Evolutionary conservation across 1,284 basidiomycete species (phyloP), one percentile per base, ranked within the genome.

Genomic region (Pascua sp.): DNA sequence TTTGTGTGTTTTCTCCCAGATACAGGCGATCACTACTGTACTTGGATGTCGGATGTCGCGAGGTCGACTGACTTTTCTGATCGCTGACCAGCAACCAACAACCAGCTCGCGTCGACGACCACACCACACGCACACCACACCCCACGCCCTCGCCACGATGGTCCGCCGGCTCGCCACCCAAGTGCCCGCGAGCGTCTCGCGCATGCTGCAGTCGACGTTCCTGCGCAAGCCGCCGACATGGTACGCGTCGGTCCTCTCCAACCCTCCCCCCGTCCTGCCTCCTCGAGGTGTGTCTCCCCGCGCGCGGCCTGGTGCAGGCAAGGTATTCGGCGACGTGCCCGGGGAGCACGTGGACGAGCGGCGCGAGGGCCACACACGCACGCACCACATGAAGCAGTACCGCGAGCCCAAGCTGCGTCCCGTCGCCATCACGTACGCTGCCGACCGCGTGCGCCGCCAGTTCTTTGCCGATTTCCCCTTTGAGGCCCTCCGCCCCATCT

Each of bases 381-480:
- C 18, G 24, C 55, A 53, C 39, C 46, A 48, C 36, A 37, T 55
- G 41, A 40, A 43, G 50, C 79, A 80, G 60, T 69, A 80, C 60
- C 75, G 80, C 64, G 75, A 81, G 53, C 77, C 81, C 58, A 81
- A 83, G 59, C 80, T 82, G 79, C 57, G 79, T 12, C 85, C 89
- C 0, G 67, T 83, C 56, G 82, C 84, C 11, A 84, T 98, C 58
- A 81, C 83, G 49, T 97, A 95, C 75, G 67, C 89, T 37, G 91
- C 94, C 72, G 95, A 98, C 77, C 81, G 84, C 58, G 81, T 98
- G 53, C 85, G 95, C 47, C 81, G 85, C 54, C 90, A 91, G 75
- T 98, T 98, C 82, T 98, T 94, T 80, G 81, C 83, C 53, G 95
- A 98, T 78, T 94, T 97, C 72, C 93, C 95, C 2, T 98, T 97